A percentile compares a stretch with the other conserved stretches of the same genome.
Conservation (phyloP, 2,329 filamentous ascomycete species). For the Fusarium heterosporum region DNA sequence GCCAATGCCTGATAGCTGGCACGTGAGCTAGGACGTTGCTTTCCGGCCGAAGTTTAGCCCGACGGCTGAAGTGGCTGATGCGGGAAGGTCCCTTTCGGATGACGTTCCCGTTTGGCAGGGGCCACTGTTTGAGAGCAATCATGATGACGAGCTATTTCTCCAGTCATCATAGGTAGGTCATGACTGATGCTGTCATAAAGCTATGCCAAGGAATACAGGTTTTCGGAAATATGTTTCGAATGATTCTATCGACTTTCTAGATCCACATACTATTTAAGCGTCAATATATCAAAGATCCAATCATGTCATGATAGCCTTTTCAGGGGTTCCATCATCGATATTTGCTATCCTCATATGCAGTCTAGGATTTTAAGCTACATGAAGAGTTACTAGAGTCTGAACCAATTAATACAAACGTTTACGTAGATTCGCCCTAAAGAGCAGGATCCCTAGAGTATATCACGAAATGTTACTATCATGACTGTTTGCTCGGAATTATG, state of each 20-base stretch:
- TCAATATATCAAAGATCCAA: background rate
- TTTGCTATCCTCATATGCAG: no score
- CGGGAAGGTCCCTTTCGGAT: constrained; percentile 9
- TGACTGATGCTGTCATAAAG: background rate
- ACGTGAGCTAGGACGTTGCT: constrained; percentile 28
- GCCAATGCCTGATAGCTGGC: constrained; percentile 25
- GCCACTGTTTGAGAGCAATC: background rate
- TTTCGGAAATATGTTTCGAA: background rate
- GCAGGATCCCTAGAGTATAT: no score
- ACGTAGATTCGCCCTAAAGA: background rate
- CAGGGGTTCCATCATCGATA: background rate
- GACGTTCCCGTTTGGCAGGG: constrained; percentile 12
- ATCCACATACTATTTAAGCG: no score
- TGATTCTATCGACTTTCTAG: background rate
- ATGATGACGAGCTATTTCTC: constrained; percentile 13
- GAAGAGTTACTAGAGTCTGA: no score
- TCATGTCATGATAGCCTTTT: background rate
- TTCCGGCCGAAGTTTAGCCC: constrained; percentile 35
- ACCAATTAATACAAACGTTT: background rate
- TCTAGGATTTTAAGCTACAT: no score
- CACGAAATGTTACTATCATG: no score
- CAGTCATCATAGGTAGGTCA: background rate
- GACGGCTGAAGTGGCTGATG: constrained; percentile 9
- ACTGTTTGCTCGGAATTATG: no score
- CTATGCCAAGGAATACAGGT: background rate